Conservation (phyloP, 192 early-diverging fungal genomes). For the Coemansia sp. region DNA sequence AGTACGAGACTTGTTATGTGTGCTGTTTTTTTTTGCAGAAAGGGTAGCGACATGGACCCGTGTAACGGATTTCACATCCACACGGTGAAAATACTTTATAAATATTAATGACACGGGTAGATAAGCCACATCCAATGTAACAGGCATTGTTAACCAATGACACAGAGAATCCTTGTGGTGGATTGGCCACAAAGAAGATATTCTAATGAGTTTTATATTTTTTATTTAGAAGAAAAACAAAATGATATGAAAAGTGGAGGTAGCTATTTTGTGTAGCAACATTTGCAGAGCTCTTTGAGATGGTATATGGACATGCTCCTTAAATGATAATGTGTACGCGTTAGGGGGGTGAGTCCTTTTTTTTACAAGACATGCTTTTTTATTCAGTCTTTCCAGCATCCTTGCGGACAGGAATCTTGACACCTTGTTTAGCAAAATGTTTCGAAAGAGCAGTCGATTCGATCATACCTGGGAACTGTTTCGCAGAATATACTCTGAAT, state of each 20-base stretch:
- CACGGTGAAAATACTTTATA: neutral
- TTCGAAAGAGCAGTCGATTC: conserved; percentile 72
- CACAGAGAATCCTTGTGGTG: neutral
- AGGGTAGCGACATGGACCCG: neutral
- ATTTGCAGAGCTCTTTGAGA: neutral
- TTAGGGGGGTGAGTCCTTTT: too few relatives aligned
- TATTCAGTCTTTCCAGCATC: conserved; percentile 48
- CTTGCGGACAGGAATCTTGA: conserved; percentile 75
- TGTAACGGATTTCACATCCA: neutral
- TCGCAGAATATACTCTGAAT: conserved; percentile 71
- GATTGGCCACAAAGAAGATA: neutral
- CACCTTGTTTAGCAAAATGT: conserved; percentile 70
- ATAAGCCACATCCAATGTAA: neutral
- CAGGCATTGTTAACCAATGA: neutral
- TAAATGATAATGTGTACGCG: neutral
- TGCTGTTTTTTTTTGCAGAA: neutral
- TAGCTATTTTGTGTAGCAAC: neutral
- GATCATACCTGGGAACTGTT: conserved; percentile 77
- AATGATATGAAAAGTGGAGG: neutral
- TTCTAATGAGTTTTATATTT: neutral
- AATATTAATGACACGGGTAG: neutral
- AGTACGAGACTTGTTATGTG: too few relatives aligned
- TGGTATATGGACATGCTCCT: neutral
- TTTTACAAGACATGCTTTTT: neutral
- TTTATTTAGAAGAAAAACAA: neutral